These are phyloP conservation scores for Hypoxylon crocopeplum DNA, from an alignment of 495 filamentous ascomycete species.

Conservation along the genomic window DNA sequence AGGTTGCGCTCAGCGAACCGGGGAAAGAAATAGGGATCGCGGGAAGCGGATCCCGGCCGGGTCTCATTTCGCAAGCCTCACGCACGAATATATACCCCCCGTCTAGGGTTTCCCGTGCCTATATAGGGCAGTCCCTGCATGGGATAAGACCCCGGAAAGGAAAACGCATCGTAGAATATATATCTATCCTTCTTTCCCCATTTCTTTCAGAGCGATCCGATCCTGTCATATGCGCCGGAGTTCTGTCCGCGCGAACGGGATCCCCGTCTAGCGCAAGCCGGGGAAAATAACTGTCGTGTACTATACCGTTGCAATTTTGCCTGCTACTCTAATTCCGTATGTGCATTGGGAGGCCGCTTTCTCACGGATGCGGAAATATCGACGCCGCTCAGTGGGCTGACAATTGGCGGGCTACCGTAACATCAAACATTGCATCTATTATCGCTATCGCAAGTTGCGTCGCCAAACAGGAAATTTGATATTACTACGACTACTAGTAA, in stretches of 20 bases:
- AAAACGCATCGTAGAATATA: slow-evolving; percentile 6
- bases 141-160: background rate
- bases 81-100: too few relatives aligned
- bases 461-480: too few relatives aligned
- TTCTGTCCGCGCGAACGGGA: slow-evolving; percentile 7
- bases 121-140: slow-evolving; percentile 6
- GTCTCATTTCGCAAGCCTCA: slow-evolving; percentile 21
- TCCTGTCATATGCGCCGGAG: slow-evolving; percentile 6
- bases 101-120: too few relatives aligned
- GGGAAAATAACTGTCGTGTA: background rate
- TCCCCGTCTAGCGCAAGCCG: too few relatives aligned
- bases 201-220: slow-evolving; percentile 6
- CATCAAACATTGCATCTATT: too few relatives aligned
- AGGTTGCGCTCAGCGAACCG: background rate
- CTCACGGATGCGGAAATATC: background rate
- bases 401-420: too few relatives aligned
- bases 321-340: slow-evolving; percentile 18
- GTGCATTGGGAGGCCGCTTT: too few relatives aligned
- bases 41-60: slow-evolving; percentile 9
- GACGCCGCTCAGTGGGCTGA: slow-evolving; percentile 2
- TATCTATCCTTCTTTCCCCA: slow-evolving; percentile 1
- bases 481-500: too few relatives aligned
- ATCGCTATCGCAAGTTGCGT: too few relatives aligned
- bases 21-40: slow-evolving; percentile 3
- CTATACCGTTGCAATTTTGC: slow-evolving; percentile 20